Base-by-base conservation (phyloP, 2,329 filamentous ascomycete genomes). In the Penicillium vulpinum region DNA sequence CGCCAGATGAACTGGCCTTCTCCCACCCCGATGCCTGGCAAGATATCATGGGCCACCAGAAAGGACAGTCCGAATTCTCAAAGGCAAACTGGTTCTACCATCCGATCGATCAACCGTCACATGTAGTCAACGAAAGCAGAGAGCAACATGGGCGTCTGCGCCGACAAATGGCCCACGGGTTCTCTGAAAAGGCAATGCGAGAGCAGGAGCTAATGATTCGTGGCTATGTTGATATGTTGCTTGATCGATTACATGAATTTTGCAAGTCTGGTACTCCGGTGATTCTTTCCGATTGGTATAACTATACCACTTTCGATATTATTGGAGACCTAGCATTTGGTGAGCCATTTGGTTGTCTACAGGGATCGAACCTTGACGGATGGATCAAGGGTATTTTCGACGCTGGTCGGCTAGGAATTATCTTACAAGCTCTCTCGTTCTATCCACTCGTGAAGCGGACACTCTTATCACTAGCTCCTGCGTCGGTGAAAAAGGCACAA, bases 301-400 rank as follows among this genome's bases (percentile, higher is more conserved):
- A 73, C 11, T 75, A 54, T 33, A 65, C 62, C 0, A 71, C 69
- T 2, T 76, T 77, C 39, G 74, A 77, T 38, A 62, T 69, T 18
- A 66, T 62, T 24, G 64, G 65, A 4, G 61, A 68, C 15, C 44
- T 67, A 7, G 63, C 64, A 0, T 74, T 75, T 41, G 70, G 57
- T 8, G 59, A 61, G 48, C 46, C 59, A 10, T 59, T 61, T 24
- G 44, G 51, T 8, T 57, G 57, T 22, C 22, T 61, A 2, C 46
- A 59, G n/a, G 54, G 51, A 3, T 54, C 52, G 2, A 47, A 57
- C 7, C 47, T 52, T 38, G 51, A 61, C 33, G 36, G 68, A 9
- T 78, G 75, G 75, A 71, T 77, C 10, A 62, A 64, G 0, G 61
- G 71, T 2, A 66, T 78, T 13, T 68, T 68, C 8, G 46, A 59